A percentile compares a stretch with the other conserved stretches of the same genome.
Evolutionary conservation across 73 alveolate genomes (phyloP).

Genomic region (Diophrys appendiculata): DNA sequence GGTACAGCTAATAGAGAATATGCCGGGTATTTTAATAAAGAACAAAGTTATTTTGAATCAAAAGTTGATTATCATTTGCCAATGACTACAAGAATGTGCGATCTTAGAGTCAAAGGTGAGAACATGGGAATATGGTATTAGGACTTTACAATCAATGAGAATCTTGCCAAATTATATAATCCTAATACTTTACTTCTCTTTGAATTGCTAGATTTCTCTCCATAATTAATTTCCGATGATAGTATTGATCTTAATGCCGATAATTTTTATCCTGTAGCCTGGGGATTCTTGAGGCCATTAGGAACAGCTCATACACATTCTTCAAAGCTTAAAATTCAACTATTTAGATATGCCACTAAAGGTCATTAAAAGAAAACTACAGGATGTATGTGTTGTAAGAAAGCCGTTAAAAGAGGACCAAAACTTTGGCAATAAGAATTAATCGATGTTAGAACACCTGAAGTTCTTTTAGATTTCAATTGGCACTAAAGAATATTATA

Average conservation of each 20-base stretch:
- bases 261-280: slow-evolving; percentile 89
- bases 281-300: slow-evolving; percentile 96
- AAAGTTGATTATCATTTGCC: slow-evolving; percentile 74
- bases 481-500: slow-evolving; percentile 66
- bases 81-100: slow-evolving; percentile 86
- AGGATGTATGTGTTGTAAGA: no score
- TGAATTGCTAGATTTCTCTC: slow-evolving; percentile 95
- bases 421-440: slow-evolving; percentile 5
- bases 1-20: slow-evolving; percentile 46
- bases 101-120: slow-evolving; percentile 93
- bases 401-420: no score
- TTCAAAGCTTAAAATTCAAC: slow-evolving; percentile 82
- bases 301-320: slow-evolving; percentile 88
- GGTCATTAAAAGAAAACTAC: no score
- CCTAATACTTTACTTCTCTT: slow-evolving; percentile 85
- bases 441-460: slow-evolving; percentile 70
- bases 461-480: slow-evolving; percentile 74
- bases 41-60: slow-evolving; percentile 2
- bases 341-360: slow-evolving; percentile 44
- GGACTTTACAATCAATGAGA: slow-evolving; percentile 82
- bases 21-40: slow-evolving; percentile 27
- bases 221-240: slow-evolving; percentile 59
- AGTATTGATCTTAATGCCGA: slow-evolving; percentile 74
- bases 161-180: slow-evolving; percentile 67
- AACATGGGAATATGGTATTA: slow-evolving; percentile 92